Evolutionary conservation across 192 early-diverging fungal genomes (phyloP).

Genomic region (Rhizoclosmatium globosum): DNA sequence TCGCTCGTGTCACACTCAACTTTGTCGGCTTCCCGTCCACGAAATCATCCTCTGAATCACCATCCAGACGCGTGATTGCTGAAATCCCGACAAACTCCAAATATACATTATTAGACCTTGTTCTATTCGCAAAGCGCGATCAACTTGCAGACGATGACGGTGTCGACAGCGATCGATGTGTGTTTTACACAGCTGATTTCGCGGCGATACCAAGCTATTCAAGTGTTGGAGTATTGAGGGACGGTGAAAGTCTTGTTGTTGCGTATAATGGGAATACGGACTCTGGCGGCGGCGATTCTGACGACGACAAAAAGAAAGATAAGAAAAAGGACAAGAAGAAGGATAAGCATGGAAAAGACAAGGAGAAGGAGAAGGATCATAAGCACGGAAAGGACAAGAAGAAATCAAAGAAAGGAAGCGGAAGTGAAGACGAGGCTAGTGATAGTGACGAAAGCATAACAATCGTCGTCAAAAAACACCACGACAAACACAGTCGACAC

Average conservation of each 20-base stretch:
- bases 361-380: slow-evolving; percentile 14
- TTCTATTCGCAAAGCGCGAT: slow-evolving; percentile 40
- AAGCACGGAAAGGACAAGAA: slow-evolving; percentile 31
- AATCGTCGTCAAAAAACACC: slow-evolving; percentile 24
- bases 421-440: neutral
- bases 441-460: neutral
- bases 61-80: slow-evolving; percentile 39
- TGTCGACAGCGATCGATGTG: slow-evolving; percentile 22
- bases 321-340: slow-evolving; percentile 30
- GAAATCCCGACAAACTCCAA: slow-evolving; percentile 40
- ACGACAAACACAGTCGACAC: slow-evolving; percentile 23
- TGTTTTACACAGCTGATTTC: slow-evolving; percentile 39
- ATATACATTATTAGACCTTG: slow-evolving; percentile 35
- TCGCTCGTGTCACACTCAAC: slow-evolving; percentile 41
- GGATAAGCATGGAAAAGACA: slow-evolving; percentile 10
- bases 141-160: slow-evolving; percentile 33
- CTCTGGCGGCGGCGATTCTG: neutral
- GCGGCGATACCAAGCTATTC: slow-evolving; percentile 33
- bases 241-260: slow-evolving; percentile 40
- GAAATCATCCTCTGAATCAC: slow-evolving; percentile 24
- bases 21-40: slow-evolving; percentile 43
- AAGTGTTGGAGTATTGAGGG: slow-evolving; percentile 40
- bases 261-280: slow-evolving; percentile 28
- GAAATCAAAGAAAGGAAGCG: slow-evolving; percentile 1
- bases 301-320: slow-evolving; percentile 17